Conservation (phyloP, 2,329 filamentous ascomycete genomes). For the Fusarium verrucosum region DNA sequence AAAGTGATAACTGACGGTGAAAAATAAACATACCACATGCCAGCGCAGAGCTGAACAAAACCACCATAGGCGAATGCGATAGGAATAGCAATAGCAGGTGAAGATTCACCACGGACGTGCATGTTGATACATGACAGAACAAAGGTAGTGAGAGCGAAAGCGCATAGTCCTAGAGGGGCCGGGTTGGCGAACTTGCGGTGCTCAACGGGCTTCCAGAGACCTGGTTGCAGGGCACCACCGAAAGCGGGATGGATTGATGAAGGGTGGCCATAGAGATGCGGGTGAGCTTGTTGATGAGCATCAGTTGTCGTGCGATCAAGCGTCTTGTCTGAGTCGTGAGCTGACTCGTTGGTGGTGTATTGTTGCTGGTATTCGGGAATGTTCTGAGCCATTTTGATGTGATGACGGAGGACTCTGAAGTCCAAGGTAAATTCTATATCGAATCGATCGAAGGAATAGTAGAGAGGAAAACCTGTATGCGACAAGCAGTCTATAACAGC, state of each 20-base stretch:
- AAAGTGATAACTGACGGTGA: background rate
- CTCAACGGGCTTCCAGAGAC: conserved; percentile 69
- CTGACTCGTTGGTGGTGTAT: conserved; percentile 29
- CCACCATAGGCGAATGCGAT: conserved; percentile 80
- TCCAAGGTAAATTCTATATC: background rate
- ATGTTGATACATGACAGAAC: conserved; percentile 80
- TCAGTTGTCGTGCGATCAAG: conserved; percentile 34
- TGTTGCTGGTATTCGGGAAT: conserved; percentile 10
- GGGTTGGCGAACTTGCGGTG: conserved; percentile 82
- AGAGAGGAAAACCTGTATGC: background rate
- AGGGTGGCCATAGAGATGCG: conserved; percentile 42
- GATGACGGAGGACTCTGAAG: background rate
- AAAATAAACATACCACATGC: conserved; percentile 78
- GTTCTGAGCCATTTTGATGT: conserved; percentile 35
- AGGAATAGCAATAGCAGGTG: conserved; percentile 73
- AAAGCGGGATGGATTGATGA: conserved; percentile 59
- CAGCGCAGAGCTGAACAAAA: conserved; percentile 76
- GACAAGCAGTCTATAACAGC: background rate
- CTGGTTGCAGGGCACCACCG: conserved; percentile 78
- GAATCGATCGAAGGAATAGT: background rate
- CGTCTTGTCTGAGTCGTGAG: conserved; percentile 42
- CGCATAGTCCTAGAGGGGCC: conserved; percentile 77
- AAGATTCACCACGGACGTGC: conserved; percentile 65
- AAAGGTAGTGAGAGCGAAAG: conserved; percentile 86
- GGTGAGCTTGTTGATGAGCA: conserved; percentile 32